Evolutionary conservation across 805 yeast genomes (phyloP), one percentile per base, ranked within the genome.

Genomic region (Metschnikowia vanudenii): DNA sequence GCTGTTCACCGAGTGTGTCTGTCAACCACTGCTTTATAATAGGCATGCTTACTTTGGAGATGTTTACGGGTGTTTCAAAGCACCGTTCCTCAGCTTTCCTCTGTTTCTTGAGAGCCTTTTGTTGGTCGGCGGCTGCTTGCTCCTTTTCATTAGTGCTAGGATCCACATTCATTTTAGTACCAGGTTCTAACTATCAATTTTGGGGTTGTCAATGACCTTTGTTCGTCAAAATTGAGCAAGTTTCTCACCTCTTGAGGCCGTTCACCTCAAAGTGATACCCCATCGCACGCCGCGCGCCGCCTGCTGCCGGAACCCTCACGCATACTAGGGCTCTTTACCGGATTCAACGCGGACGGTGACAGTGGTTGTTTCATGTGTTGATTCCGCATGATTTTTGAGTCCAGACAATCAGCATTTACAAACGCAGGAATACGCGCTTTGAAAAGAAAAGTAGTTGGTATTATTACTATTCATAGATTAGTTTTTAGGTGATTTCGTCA

Each of bases 21-120:
- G 50, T 53, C 16, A 78, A 63, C 79, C 81, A 79, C 13, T 51
- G 50, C 40, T 65, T 60, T 3, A 78, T 62, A n/a, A 73, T 64
- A 0, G 47, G 52, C 38, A 64, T 50, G 51, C 76, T 68, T 26
- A 79, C 71, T 50, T 68, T 72, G 13, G 59, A 29, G 34, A 69
- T 62, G 41, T 69, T 70, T 1, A 78, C 73, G 9, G 50, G 41
- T 37, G 56, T 51, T 32, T 60, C 60, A 58, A 67, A 74, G 17
- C 41, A 39, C 16, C 31, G 34, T 24, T 33, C 37, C 32, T 39
- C 40, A 16, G 42, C 32, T 12, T 40, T 46, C 8, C 34, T 20
- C 36, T 37, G 47, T 38, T 34, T 37, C 37, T 38, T 31, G 30
- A 14, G 41, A 12, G 17, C 20, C 24, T 33, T 22, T 33, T 17